phyloP scores from a whole-genome alignment of 2,329 filamentous ascomycete genomes.

The Arthrobotrys musiformis region DNA sequence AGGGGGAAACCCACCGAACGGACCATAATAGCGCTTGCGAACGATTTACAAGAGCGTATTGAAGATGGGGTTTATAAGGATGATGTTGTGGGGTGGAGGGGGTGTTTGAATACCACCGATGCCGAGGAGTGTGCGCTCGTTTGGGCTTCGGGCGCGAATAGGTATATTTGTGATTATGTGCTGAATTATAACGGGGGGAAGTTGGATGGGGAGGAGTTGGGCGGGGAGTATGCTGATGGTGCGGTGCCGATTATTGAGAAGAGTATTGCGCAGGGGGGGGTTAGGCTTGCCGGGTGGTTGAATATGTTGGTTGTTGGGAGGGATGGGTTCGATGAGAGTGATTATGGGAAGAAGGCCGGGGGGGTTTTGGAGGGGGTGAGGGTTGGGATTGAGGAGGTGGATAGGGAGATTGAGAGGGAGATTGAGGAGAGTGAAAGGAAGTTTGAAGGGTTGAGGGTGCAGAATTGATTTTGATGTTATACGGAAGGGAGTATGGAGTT shows the following conservation, averaged over 20 bases:
- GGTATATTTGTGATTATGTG: constrained; percentile 68
- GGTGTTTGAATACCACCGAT: constrained; percentile 69
- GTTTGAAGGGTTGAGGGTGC: constrained; percentile 29
- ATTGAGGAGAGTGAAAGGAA: constrained; percentile 3
- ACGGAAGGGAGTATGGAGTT: constrained; percentile 16
- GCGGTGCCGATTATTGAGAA: constrained; percentile 74
- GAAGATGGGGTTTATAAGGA: constrained; percentile 67
- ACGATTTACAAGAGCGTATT: constrained; percentile 69
- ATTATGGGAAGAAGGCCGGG: background rate
- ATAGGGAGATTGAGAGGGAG: background rate
- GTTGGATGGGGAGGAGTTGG: constrained; percentile 70
- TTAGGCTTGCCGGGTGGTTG: constrained; percentile 74
- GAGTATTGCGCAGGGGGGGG: constrained; percentile 76
- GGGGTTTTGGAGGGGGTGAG: background rate
- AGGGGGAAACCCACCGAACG: constrained; percentile 67
- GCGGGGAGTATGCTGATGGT: constrained; percentile 72
- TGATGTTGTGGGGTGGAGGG: constrained; percentile 68
- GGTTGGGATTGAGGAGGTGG: background rate
- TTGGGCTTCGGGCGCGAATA: constrained; percentile 74
- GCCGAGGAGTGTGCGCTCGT: constrained; percentile 69
- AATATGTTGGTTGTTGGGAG: constrained; percentile 68
- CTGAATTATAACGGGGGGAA: constrained; percentile 68
- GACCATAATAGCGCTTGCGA: constrained; percentile 69
- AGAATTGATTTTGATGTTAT: constrained; percentile 12
- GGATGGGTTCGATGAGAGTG: constrained; percentile 48